These are phyloP conservation scores for Meyerozyma carpophila DNA, from an alignment of 1,139 yeast genomes.

Conservation along the genomic window DNA sequence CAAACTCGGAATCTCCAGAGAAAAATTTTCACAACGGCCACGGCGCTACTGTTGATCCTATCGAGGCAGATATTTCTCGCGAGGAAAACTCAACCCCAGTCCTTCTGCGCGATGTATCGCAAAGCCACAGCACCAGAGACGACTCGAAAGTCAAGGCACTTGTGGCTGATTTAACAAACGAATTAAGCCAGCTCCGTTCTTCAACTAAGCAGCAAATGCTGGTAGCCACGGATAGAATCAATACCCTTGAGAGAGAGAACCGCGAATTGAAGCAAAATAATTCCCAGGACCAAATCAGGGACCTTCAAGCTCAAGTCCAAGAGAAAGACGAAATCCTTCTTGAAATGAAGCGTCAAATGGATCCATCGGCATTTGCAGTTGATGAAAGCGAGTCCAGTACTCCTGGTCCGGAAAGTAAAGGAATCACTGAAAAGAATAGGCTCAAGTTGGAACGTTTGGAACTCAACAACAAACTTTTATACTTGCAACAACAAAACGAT, in stretches of 20 bases:
- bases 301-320: conserved; percentile 19
- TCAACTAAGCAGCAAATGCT: conserved; percentile 49
- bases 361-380: conserved; percentile 26
- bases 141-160: conserved; percentile 28
- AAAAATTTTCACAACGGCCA: not conserved
- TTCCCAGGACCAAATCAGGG: conserved; percentile 9
- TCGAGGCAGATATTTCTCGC: conserved; percentile 6
- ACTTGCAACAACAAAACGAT: conserved; percentile 44
- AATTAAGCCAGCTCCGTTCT: conserved; percentile 39
- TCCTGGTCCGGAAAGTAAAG: conserved; percentile 7
- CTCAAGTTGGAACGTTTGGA: conserved; percentile 40
- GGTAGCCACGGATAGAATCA: conserved; percentile 48
- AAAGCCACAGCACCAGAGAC: conserved; percentile 6
- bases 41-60: not conserved
- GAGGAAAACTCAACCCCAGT: not conserved
- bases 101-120: not conserved
- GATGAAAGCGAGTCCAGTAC: conserved; percentile 15
- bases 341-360: conserved; percentile 31
- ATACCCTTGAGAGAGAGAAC: conserved; percentile 43
- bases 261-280: conserved; percentile 17
- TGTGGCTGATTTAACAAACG: conserved; percentile 40
- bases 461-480: conserved; percentile 39
- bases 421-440: conserved; percentile 29
- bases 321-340: conserved; percentile 31
- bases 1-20: not conserved